phyloP scores from a whole-genome alignment of 306 rosid species.

The Vicia villosa region DNA sequence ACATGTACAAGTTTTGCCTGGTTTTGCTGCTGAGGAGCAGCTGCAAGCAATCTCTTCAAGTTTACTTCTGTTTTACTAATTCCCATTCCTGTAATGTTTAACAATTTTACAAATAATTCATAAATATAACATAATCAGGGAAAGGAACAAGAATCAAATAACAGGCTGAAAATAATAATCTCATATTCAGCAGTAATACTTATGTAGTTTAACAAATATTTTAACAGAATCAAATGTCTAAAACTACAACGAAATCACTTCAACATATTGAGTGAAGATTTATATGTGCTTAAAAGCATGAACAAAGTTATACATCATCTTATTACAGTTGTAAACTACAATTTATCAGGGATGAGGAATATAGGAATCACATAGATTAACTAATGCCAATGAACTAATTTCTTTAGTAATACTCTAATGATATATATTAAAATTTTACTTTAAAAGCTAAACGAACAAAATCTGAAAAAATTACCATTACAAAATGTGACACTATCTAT shows the following conservation, averaged over 20 bases:
- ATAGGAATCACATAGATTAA: background rate
- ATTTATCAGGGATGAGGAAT: background rate
- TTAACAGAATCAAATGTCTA: background rate
- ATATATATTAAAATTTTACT: no score
- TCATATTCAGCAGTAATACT: background rate
- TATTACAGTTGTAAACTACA: background rate
- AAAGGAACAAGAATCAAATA: conserved; percentile 18
- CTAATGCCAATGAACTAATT: no score
- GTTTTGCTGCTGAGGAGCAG: conserved; percentile 86
- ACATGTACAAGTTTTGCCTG: conserved; percentile 89
- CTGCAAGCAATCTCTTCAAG: conserved; percentile 79
- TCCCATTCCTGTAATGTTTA: conserved; percentile 59
- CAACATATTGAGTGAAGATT: background rate
- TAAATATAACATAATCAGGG: conserved; percentile 3
- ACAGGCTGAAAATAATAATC: background rate
- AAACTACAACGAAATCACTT: background rate
- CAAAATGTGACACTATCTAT: no score
- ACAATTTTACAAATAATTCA: background rate
- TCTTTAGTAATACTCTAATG: no score
- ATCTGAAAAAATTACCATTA: no score
- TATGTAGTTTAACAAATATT: background rate
- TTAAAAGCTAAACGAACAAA: no score
- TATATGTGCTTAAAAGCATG: background rate
- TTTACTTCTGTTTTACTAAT: conserved; percentile 84
- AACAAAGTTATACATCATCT: background rate